Conservation (phyloP, 176 grass and related monocot genomes). For the Coix lacrymajobi region DNA sequence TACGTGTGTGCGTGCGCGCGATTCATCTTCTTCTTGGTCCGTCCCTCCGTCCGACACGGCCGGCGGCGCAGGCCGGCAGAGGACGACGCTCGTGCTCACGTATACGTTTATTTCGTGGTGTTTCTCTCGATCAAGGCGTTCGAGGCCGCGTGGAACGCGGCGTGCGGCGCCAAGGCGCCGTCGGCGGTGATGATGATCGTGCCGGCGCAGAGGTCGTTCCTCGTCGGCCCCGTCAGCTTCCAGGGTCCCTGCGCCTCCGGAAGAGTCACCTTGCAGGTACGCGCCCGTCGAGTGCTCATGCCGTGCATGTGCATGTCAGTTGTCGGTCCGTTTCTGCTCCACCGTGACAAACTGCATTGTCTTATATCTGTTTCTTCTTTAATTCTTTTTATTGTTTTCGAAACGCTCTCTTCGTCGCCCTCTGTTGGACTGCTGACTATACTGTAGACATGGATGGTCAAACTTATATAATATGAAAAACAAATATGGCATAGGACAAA, state of each 20-base stretch:
- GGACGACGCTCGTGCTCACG: neutral
- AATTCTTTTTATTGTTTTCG: neutral
- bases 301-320: neutral
- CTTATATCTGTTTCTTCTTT: neutral
- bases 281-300: neutral
- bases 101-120: neutral
- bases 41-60: too few relatives aligned
- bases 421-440: neutral
- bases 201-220: conserved; percentile 19
- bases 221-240: conserved; percentile 33
- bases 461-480: too few relatives aligned
- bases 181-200: conserved; percentile 25
- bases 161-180: conserved; percentile 19
- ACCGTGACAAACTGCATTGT: neutral
- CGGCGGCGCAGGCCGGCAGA: neutral
- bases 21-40: neutral
- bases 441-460: neutral
- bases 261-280: conserved; percentile 36
- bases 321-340: neutral
- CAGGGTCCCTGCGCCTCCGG: conserved; percentile 33
- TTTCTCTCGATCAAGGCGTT: conserved; percentile 34
- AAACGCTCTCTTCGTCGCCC: neutral
- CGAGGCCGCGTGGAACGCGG: conserved; percentile 26
- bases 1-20: neutral
- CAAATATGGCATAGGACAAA: too few relatives aligned